Evolutionary conservation across 2,329 filamentous ascomycete species (phyloP).

Genomic region (Capronia coronata): DNA sequence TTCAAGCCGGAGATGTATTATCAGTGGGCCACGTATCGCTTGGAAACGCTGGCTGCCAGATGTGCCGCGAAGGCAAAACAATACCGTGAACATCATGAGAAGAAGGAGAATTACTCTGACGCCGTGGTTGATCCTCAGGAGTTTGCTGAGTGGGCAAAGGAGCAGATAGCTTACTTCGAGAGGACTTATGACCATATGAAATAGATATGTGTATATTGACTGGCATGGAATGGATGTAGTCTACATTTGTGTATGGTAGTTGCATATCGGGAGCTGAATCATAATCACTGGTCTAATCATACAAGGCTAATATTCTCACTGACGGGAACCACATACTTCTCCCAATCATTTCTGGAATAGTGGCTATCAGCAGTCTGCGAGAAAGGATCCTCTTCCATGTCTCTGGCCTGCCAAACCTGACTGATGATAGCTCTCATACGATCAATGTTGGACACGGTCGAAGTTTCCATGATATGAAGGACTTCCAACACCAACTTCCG

Average conservation of each 20-base stretch:
- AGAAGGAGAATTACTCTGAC: conserved; percentile 4
- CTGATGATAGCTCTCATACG: conserved; percentile 7
- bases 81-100: conserved; percentile 1
- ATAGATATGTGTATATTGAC: background rate
- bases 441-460: conserved; percentile 7
- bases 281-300: too few species aligned
- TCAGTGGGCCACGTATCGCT: conserved; percentile 56
- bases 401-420: conserved; percentile 7
- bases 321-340: conserved; percentile 4
- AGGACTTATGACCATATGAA: conserved; percentile 8
- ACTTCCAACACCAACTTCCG: conserved; percentile 1
- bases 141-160: conserved; percentile 7
- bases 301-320: conserved; percentile 9
- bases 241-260: too few species aligned
- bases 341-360: conserved; percentile 5
- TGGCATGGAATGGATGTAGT: background rate
- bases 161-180: conserved; percentile 6
- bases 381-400: conserved; percentile 6
- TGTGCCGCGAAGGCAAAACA: background rate
- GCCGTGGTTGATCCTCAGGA: conserved; percentile 1
- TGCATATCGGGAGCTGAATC: too few species aligned
- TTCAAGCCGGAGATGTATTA: conserved; percentile 53
- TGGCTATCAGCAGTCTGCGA: conserved; percentile 2
- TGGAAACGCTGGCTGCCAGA: conserved; percentile 56
- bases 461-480: conserved; percentile 2